phyloP scores from a whole-genome alignment of 345 rosid genomes.

The Melaleuca quinquenervia region DNA sequence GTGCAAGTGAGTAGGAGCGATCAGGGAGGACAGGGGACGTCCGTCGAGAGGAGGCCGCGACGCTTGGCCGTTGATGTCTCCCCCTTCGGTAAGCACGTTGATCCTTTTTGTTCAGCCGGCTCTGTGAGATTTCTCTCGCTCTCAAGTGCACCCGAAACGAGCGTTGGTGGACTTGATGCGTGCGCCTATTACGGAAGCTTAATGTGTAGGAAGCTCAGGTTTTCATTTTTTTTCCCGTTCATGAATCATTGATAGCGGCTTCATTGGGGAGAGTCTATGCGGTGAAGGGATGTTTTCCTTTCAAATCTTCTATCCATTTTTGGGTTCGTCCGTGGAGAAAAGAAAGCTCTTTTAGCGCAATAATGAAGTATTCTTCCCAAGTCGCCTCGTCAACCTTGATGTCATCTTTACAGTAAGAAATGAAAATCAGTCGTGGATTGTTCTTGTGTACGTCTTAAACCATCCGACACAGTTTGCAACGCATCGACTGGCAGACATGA shows the following conservation, averaged over 20 bases:
- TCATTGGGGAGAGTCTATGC: background rate
- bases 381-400: background rate
- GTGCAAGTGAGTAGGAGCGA: conserved; percentile 33
- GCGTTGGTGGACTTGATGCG: background rate
- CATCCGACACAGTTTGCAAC: background rate
- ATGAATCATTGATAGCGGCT: background rate
- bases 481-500: background rate
- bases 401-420: background rate
- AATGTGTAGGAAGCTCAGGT: fast-evolving
- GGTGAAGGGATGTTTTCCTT: background rate
- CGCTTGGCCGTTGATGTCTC: conserved; percentile 37
- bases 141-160: background rate
- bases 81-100: conserved; percentile 40
- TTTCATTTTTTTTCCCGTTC: background rate
- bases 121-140: background rate
- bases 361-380: background rate
- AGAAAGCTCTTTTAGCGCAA: background rate
- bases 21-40: conserved; percentile 21
- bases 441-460: background rate
- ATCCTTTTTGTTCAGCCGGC: background rate
- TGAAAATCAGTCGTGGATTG: background rate
- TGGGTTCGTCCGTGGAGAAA: background rate
- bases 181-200: background rate
- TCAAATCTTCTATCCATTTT: background rate
- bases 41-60: conserved; percentile 35